Evolutionary conservation across 495 filamentous ascomycete species (phyloP), one percentile per base, ranked within the genome.

Genomic region (Lindgomyces ingoldianus): DNA sequence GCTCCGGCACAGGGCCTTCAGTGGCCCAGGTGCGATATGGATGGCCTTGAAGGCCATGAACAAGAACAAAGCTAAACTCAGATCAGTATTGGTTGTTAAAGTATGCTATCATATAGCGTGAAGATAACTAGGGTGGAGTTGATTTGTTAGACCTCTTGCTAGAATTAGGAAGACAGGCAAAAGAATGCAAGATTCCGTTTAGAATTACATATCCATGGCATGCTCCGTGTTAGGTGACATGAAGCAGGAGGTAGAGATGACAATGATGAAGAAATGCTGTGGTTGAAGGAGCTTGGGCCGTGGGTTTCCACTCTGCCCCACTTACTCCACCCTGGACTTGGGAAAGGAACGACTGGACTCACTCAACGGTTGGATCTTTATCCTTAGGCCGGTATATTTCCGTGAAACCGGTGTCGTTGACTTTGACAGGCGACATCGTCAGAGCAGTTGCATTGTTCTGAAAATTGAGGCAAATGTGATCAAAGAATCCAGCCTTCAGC

Each of bases 21-120:
- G 6, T 21, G 4, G 49, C 11, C 59, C 59, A 62, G 18, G 59
- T 62, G 6, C 3, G 16, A 19, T n/a, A n/a, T 26, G 36, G 29
- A 42, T 62, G 27, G 25, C 59, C 59, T 44, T 29, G 18, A 1
- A 62, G 27, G 1, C 59, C 59, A 25, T 62, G 59, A 11, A 62
- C 33, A n/a, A 62, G 24, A 1, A 62, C 9, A 33, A 62, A 57
- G 22, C 59, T 62, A 47, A 6, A n/a, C n/a, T n/a, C n/a, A n/a
- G n/a, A n/a, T n/a, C n/a, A n/a, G n/a, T n/a, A n/a, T n/a, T n/a
- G n/a, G n/a, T n/a, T n/a, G n/a, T n/a, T n/a, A n/a, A n/a, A n/a
- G n/a, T n/a, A n/a, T n/a, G n/a, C n/a, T n/a, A n/a, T n/a, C n/a
- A n/a, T n/a, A n/a, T n/a, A n/a, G n/a, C n/a, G n/a, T n/a, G n/a